phyloP scores from a whole-genome alignment of 768 basidiomycete genomes.

The Trametes sanguinea region DNA sequence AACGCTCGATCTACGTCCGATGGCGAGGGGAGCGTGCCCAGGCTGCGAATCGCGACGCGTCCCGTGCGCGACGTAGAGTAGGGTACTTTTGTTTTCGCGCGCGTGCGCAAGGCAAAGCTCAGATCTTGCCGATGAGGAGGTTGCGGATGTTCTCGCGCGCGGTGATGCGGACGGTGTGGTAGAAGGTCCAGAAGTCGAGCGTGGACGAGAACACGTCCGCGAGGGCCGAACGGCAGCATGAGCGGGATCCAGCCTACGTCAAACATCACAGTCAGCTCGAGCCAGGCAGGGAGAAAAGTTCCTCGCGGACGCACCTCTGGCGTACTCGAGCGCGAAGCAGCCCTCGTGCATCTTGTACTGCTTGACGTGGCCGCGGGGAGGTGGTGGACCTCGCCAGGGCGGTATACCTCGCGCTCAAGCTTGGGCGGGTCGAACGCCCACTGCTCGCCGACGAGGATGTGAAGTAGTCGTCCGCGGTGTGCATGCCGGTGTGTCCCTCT shows the following conservation, averaged over 20 bases:
- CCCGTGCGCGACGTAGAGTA: too few species aligned
- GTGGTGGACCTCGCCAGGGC: conserved; percentile 81
- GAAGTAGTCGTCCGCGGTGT: conserved; percentile 98
- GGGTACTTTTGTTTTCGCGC: too few species aligned
- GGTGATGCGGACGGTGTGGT: conserved; percentile 74
- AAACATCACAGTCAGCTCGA: not conserved
- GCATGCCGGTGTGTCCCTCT: conserved; percentile 92
- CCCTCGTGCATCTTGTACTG: conserved; percentile 99
- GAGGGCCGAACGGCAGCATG: conserved; percentile 94
- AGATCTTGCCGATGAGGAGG: conserved; percentile 86
- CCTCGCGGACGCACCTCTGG: conserved; percentile 64
- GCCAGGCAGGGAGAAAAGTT: not conserved
- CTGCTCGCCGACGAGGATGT: conserved; percentile 92
- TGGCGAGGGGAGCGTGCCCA: too few species aligned
- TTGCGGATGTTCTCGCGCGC: conserved; percentile 84
- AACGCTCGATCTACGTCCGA: too few species aligned
- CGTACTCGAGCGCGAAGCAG: conserved; percentile 95
- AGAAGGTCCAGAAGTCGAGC: conserved; percentile 82
- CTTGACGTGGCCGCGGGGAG: conserved; percentile 82
- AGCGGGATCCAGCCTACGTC: conserved; percentile 94
- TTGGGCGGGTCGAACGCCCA: conserved; percentile 87
- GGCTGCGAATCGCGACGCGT: too few species aligned
- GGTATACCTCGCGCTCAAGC: conserved; percentile 84
- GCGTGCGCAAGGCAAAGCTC: not conserved
- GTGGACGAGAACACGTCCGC: conserved; percentile 87